Evolutionary conservation across 495 filamentous ascomycete genomes (phyloP), one percentile per base, ranked within the genome.

Genomic region (Melanomma pulvis-pyrius): DNA sequence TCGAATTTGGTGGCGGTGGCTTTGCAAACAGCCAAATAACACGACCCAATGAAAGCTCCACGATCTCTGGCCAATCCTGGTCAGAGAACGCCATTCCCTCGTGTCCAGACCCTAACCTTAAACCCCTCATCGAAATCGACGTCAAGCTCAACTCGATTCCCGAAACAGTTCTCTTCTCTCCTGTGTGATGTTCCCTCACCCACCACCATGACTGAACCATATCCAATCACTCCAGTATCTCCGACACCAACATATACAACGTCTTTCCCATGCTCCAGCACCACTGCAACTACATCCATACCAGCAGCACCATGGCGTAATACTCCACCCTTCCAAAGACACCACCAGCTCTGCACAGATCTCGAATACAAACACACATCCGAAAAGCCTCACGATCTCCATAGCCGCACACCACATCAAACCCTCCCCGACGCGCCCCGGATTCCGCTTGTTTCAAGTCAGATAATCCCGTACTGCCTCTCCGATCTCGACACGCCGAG

Each of bases 351-450:
- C n/a, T 65, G 62, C 30, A 51, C 25, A 17, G 32, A 36, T 25
- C 54, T 65, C 1, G 36, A 29, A 1, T 65, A 65, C 30, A n/a
- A 39, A 17, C 21, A 15, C 19, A 26, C 39, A 6, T n/a, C 39
- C 5, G 62, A 65, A 25, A 65, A 65, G 25, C 13, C 34, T 1
- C 51, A 11, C 7, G 13, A 26, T 29, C 56, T 66, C 17, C n/a
- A 7, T 12, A 60, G 32, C 56, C 11, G 8, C 21, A 25, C 22
- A 8, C 17, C 39, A 2, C 3, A 21, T n/a, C 55, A 60, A 26
- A 53, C 47, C 22, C 39, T 66, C 13, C 63, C 63, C 5, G 63
- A 66, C 28, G 63, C 63, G 24, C 63, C 63, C 11, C 63, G 63
- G 2, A 55, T 66, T 12, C 21, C 63, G 1, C 47, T 66, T 2